Evolutionary conservation across 1,139 yeast species (phyloP), one percentile per base, ranked within the genome.

Genomic region (Hansenula lynferdii): DNA sequence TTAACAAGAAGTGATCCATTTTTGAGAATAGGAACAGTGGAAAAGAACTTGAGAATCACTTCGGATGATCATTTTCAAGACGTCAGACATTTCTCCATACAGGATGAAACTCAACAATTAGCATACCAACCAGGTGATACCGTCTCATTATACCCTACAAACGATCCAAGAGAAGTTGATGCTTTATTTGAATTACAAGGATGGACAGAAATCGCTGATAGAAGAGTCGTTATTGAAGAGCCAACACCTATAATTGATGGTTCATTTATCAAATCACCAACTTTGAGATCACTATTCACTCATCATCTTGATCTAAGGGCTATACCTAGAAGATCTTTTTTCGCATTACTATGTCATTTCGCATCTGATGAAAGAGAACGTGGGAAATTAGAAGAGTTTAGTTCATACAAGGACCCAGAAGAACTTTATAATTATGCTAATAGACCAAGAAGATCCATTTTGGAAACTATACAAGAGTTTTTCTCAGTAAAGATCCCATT

Each of bases 391-490:
- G 64, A 65, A 38, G 96, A 92, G 46, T 85, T 94, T 54, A 76
- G 84, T n/a, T 65, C 75, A 14, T 70, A 81, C 39, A 78, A 80
- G 38, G 89, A 85, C 36, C 65, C 72, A 38, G 90, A 90, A 53
- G 96, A 86, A 42, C 61, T 90, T 34, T 90, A 80, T 57, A 80
- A 92, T 57, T 92, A 92, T 58, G 95, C 95, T 14, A 85, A 87
- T 55, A 67, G 97, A 44, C 97, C 98, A 9, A 71, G 96, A 48
- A 64, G 99, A 49, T 89, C 95, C 43, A 74, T 90, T 8, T 58
- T 87, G 21, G 99, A 92, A 58, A 85, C 87, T 0, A 60, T 92
- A 10, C 70, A 78, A 36, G 99, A 92, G 56, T 92, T 92, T 55
- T 77, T 74, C 45, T 73, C 85, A 9, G 67, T 92, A 33, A 69